Evolutionary conservation across 768 basidiomycete species (phyloP).

Genomic region (Crucibulum laeve): DNA sequence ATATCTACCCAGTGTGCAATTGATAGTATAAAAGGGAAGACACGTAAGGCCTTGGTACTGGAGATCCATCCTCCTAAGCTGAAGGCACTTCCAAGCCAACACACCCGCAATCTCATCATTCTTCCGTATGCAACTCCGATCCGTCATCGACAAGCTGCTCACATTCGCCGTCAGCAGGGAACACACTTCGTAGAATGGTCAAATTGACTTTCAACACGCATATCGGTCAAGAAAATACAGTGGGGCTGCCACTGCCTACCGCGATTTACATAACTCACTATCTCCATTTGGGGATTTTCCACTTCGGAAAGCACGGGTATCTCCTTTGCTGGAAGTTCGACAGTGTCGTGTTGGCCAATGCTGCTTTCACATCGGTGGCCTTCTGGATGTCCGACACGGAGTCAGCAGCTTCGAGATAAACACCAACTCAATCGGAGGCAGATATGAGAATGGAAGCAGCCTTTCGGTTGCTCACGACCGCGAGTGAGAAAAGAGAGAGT

Average conservation of each 20-base stretch:
- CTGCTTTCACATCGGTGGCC: slow-evolving; percentile 51
- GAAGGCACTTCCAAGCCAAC: slow-evolving; percentile 60
- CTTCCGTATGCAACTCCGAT: slow-evolving; percentile 58
- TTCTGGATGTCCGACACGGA: slow-evolving; percentile 59
- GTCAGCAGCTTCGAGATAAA: slow-evolving; percentile 54
- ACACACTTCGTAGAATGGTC: slow-evolving; percentile 66
- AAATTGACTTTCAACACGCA: too few relatives aligned
- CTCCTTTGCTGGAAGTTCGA: too few relatives aligned
- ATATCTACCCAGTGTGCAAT: too few relatives aligned
- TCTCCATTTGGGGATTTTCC: too few relatives aligned
- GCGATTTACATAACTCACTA: too few relatives aligned
- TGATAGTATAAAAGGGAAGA: too few relatives aligned
- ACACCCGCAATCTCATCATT: slow-evolving; percentile 62
- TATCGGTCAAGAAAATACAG: too few relatives aligned
- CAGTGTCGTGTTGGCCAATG: slow-evolving; percentile 46
- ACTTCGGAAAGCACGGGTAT: too few relatives aligned
- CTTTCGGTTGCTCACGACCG: slow-evolving; percentile 38
- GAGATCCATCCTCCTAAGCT: too few relatives aligned
- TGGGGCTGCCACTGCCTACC: too few relatives aligned
- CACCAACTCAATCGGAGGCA: slow-evolving; percentile 57
- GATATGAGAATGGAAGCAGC: slow-evolving; percentile 49
- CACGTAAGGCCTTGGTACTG: too few relatives aligned
- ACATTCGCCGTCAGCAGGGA: slow-evolving; percentile 15
- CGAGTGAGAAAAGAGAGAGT: slow-evolving; percentile 30
- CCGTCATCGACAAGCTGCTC: slow-evolving; percentile 40